Conservation (phyloP, 805 yeast species). For the Metschnikowia drakensbergensis region DNA sequence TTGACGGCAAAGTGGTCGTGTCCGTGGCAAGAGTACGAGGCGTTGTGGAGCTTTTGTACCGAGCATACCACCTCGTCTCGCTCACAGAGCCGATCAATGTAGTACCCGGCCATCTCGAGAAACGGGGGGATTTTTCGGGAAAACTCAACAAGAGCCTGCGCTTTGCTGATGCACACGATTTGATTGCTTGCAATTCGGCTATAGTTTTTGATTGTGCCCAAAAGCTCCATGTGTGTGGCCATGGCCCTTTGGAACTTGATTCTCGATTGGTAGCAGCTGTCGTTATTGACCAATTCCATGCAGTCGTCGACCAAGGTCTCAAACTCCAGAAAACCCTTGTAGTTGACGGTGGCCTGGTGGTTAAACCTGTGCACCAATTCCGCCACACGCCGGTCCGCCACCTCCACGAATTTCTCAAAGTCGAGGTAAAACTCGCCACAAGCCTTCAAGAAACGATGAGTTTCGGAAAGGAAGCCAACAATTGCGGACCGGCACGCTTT, state of each 20-base stretch:
- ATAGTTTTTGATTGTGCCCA: conserved; percentile 7
- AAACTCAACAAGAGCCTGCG: conserved; percentile 9
- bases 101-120: conserved; percentile 9
- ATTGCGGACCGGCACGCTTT: conserved; percentile 7
- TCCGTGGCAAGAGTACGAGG: conserved; percentile 9
- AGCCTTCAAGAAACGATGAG: conserved; percentile 8
- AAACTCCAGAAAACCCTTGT: conserved; percentile 9
- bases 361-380: conserved; percentile 2
- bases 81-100: conserved; percentile 9
- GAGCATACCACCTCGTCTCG: conserved; percentile 13
- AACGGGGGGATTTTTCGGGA: conserved; percentile 8
- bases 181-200: conserved; percentile 3
- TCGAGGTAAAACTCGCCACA: conserved; percentile 10
- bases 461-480: conserved; percentile 7
- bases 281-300: conserved; percentile 10
- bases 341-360: conserved; percentile 4
- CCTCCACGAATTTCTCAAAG: conserved; percentile 8
- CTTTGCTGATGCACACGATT: conserved; percentile 6
- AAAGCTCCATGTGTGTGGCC: conserved; percentile 11
- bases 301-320: conserved; percentile 10
- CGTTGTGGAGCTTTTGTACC: conserved; percentile 6
- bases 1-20: conserved; percentile 11
- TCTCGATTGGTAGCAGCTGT: conserved; percentile 12
- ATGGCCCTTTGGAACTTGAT: conserved; percentile 13
- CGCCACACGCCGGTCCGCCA: conserved; percentile 1